These are phyloP conservation scores for Clonostachys sp. DNA, from an alignment of 2,329 filamentous ascomycete genomes.

Conservation along the genomic window DNA sequence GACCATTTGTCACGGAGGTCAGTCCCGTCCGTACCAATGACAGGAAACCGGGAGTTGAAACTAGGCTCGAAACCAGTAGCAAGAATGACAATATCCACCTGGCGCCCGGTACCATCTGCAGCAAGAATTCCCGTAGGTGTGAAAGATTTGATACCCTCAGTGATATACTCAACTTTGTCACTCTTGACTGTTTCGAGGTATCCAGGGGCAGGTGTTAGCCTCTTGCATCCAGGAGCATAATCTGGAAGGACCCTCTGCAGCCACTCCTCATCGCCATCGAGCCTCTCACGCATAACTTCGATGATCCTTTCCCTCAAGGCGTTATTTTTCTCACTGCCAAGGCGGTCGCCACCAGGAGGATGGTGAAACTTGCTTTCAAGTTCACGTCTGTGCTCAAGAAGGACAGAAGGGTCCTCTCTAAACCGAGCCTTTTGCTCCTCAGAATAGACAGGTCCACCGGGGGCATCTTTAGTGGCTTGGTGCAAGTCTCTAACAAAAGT, in stretches of 20 bases:
- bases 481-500: conserved; percentile 18
- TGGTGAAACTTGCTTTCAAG: background rate
- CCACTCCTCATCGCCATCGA: conserved; percentile 50
- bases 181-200: conserved; percentile 62
- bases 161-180: conserved; percentile 61
- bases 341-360: conserved; percentile 7
- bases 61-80: conserved; percentile 16
- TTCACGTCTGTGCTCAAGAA: conserved; percentile 45
- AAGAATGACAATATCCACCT: conserved; percentile 14
- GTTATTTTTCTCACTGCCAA: background rate
- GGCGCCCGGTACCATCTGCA: conserved; percentile 26
- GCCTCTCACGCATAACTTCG: conserved; percentile 45
- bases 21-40: conserved; percentile 33
- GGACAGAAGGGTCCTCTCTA: conserved; percentile 56
- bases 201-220: conserved; percentile 61
- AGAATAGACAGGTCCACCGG: background rate
- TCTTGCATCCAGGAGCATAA: conserved; percentile 60
- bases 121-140: conserved; percentile 47
- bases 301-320: conserved; percentile 30
- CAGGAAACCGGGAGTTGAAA: conserved; percentile 28
- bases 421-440: conserved; percentile 35
- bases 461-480: background rate
- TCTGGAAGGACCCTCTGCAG: conserved; percentile 52
- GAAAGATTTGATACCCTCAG: conserved; percentile 23
- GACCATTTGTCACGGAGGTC: conserved; percentile 20